Base-by-base conservation (phyloP, 2,329 filamentous ascomycete genomes). In the Ilyonectria destructans region DNA sequence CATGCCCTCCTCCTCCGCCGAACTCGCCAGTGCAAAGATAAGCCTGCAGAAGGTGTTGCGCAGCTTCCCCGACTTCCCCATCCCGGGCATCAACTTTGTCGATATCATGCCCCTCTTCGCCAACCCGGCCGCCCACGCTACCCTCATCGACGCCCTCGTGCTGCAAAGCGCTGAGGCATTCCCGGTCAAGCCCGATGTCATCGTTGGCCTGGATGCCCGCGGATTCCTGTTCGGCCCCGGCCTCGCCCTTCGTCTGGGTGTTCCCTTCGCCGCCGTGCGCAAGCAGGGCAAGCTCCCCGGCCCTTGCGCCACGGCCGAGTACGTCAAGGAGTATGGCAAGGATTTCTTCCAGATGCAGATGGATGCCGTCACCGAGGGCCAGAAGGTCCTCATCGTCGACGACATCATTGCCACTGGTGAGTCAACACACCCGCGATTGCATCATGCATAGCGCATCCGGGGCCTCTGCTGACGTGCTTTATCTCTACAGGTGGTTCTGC, bases 341-440 rank as follows among this genome's bases (percentile, higher is more conserved):
- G 96, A 99, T 82, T 92, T 92, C 80, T 98, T 99, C 86, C 94
- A 98, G 88, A 97, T 99, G 86, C 96, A 99, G 86, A 86, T 89
- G 74, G 95, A 93, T 82, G 92, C 92, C 51, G 91, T 99, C 77
- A 91, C 93, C 84, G 87, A 90, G 58, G 95, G 95, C 40, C 94
- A 97, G 85, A 95, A 92, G 82, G 96, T 97, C 65, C 85, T 99
- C 70, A 89, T 99, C 73, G 95, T 99, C 35, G 96, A 99, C 82
- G 96, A 99, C 81, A 97, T 99, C 79, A 98, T 99, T 85, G 96
- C 96, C 65, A 99, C 96, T 72, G 96, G 96, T 97, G 87, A 82
- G 92, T 84, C 61, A 37, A 46, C 17, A 33, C 26, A 10, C 15
- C 35, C 43, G 46, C 29, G 7, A 62, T 65, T 65, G 62, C 62